phyloP scores from a whole-genome alignment of 2,329 filamentous ascomycete species.

The Colletotrichum tabaci region DNA sequence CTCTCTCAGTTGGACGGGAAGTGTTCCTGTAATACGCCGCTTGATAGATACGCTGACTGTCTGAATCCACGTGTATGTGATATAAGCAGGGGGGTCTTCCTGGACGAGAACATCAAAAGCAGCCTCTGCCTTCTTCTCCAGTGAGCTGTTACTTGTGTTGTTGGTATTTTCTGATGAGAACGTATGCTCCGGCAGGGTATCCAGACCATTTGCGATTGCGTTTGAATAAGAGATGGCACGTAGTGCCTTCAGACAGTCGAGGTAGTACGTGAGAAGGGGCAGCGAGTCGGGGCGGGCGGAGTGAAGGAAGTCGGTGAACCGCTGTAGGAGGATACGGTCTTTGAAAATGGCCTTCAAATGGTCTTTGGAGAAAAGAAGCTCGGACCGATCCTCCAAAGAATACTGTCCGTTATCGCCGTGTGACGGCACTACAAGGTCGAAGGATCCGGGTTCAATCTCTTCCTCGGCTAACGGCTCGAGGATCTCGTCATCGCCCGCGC shows the following conservation, averaged over 20 bases:
- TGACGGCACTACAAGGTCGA: constrained; percentile 52
- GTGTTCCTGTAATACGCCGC: constrained; percentile 76
- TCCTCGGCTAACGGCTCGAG: constrained; percentile 55
- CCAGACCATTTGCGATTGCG: constrained; percentile 73
- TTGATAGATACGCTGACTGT: constrained; percentile 80
- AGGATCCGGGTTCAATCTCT: constrained; percentile 56
- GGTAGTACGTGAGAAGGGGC: constrained; percentile 78
- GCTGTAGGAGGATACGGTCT: constrained; percentile 73
- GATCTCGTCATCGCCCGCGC: constrained; percentile 47
- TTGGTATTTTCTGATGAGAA: constrained; percentile 68
- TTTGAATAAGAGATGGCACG: constrained; percentile 81
- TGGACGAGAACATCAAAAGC: constrained; percentile 76
- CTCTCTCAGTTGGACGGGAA: constrained; percentile 75
- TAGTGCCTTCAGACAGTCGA: constrained; percentile 79
- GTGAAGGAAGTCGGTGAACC: constrained; percentile 78
- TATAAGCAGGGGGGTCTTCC: constrained; percentile 80
- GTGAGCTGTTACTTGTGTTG: constrained; percentile 68
- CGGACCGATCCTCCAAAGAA: constrained; percentile 75
- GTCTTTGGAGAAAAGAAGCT: constrained; percentile 75
- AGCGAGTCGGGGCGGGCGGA: constrained; percentile 73
- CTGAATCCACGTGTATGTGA: constrained; percentile 78
- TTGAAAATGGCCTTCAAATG: constrained; percentile 77
- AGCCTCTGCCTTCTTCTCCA: constrained; percentile 75
- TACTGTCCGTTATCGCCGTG: constrained; percentile 50
- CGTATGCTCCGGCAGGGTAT: constrained; percentile 67